Conservation (phyloP, 768 basidiomycete genomes). For the Crassisporium funariophilum region DNA sequence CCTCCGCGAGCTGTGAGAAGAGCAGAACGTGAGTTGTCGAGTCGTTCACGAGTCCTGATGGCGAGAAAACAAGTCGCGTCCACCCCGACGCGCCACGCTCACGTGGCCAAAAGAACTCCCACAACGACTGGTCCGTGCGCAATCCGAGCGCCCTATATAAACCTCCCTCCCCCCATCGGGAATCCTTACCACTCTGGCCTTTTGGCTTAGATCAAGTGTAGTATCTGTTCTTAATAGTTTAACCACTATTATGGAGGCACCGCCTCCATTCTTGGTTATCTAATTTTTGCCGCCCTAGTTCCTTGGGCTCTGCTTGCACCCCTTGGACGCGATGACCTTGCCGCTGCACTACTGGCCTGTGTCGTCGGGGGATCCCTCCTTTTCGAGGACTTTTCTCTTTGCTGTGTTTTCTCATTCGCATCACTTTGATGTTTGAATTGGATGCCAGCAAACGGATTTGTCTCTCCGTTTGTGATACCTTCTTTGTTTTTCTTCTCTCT, state of each 20-base stretch:
- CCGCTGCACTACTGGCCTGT: slow-evolving; percentile 53
- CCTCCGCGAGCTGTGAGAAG: no score
- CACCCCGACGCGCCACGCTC: no score
- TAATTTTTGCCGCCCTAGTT: slow-evolving; percentile 55
- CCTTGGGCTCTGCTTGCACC: slow-evolving; percentile 57
- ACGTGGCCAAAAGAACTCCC: no score
- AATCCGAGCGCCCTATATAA: neutral
- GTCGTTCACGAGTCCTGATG: no score
- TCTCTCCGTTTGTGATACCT: no score
- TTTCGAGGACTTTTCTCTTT: slow-evolving; percentile 11
- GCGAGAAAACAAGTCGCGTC: no score
- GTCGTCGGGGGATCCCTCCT: slow-evolving; percentile 57
- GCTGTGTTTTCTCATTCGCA: slow-evolving; percentile 14
- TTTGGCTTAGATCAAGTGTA: slow-evolving; percentile 89
- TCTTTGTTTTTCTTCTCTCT: no score
- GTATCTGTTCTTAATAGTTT: slow-evolving; percentile 81
- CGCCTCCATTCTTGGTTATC: slow-evolving; percentile 59
- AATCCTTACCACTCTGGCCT: slow-evolving; percentile 71
- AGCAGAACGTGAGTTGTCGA: no score
- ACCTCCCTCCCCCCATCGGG: neutral
- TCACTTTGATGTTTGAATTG: neutral
- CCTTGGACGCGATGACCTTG: slow-evolving; percentile 51
- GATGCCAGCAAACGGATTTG: neutral
- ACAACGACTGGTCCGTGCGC: neutral
- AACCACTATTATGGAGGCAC: slow-evolving; percentile 63